Evolutionary conservation across 2,329 filamentous ascomycete species (phyloP), one percentile per base, ranked within the genome.

Genomic region (Aspergillus alliaceus): DNA sequence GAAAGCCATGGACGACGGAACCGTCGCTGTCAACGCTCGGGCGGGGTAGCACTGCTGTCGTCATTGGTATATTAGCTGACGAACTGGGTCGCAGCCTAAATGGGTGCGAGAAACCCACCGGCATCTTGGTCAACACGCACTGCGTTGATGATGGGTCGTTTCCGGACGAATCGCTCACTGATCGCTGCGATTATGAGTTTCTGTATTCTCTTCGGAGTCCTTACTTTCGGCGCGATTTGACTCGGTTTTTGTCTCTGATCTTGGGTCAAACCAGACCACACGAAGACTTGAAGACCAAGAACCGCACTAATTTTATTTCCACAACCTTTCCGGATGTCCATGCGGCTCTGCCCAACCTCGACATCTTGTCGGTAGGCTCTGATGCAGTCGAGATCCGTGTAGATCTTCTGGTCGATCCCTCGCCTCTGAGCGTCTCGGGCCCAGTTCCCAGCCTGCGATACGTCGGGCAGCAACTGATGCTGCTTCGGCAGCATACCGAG

Each of bases 251-350:
- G 25, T 90, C 90, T 6, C 88, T 95, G 69, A 87, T 89, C 6
- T 78, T 95, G 25, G 91, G 91, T 9, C 90, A 95, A 75, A 87
- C 89, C 62, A 88, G 85, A 67, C 88, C 89, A 55, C 90, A 96
- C 70, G 86, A 89, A 64, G 87, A 90, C 56, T 78, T 96, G 51
- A 69, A 71, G 29, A 74, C 87, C 51, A 95, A 95, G 70, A 82
- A 85, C 39, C 84, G 90, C 67, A 95, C 90, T 0, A 93, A 90
- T 65, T 87, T 95, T 68, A 91, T 96, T 63, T 95, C 91, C 4
- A 95, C 90, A 1, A 96, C 91, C 0, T 96, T 96, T 64, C 89
- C 91, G 0, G 90, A 96, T 70, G 89, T 96, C 8, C 88, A 88
- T 59, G 88, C 90, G 4, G 91, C 91, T 8, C 79, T 96, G 47